Conservation (phyloP, 2,329 filamentous ascomycete genomes). For the Cercospora brassicicola region DNA sequence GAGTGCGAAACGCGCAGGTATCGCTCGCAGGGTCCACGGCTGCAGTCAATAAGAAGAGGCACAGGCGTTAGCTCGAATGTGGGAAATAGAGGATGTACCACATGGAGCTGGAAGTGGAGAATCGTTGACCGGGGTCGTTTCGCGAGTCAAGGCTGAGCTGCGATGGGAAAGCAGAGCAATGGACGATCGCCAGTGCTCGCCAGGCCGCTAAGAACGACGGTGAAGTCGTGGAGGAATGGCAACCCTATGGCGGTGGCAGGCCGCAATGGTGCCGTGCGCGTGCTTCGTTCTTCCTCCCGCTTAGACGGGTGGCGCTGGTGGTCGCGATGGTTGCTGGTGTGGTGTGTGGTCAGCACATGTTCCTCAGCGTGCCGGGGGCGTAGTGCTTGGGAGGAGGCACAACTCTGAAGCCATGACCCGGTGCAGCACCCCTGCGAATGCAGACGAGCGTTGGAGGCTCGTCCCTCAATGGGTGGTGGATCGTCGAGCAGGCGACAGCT, state of each 20-base stretch:
- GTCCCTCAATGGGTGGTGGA: not conserved
- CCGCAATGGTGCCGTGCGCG: slow-evolving; percentile 10
- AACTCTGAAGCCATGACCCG: not conserved
- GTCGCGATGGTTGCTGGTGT: not conserved
- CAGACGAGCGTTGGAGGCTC: not conserved
- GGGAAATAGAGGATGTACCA: not conserved
- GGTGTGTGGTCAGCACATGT: not conserved
- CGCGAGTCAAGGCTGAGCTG: slow-evolving; percentile 13
- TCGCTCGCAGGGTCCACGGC: slow-evolving; percentile 12
- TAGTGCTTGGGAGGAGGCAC: not conserved
- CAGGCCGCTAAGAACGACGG: slow-evolving; percentile 15
- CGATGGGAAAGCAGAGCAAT: slow-evolving; percentile 5
- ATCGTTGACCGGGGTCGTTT: slow-evolving; percentile 4
- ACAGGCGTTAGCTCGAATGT: slow-evolving; percentile 12
- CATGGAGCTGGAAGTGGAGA: slow-evolving; percentile 5
- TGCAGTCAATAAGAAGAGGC: slow-evolving; percentile 15
- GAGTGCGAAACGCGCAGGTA: not conserved
- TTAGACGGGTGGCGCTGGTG: slow-evolving; percentile 1
- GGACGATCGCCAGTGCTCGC: slow-evolving; percentile 14
- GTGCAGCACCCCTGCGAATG: not conserved
- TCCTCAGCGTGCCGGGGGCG: not conserved
- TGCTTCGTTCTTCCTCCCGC: not conserved
- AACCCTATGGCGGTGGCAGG: not conserved
- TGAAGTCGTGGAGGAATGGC: slow-evolving; percentile 8
- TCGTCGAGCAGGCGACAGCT: not conserved